Evolutionary conservation across 1,284 basidiomycete species (phyloP), one percentile per base, ranked within the genome.

Genomic region (Pseudozyma thailandica): DNA sequence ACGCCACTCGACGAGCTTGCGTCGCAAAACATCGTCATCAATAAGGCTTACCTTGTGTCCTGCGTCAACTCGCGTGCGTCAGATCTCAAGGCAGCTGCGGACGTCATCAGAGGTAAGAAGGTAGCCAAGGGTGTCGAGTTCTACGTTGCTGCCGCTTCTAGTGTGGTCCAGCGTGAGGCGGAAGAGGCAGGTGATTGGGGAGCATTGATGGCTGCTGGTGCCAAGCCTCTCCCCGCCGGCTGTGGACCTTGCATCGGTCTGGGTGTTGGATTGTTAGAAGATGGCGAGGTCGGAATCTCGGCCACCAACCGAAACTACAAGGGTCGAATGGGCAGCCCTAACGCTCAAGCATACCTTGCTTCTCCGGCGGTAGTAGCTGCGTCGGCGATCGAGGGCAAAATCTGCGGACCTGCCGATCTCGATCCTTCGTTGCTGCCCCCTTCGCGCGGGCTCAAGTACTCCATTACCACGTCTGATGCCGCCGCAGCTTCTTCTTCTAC

Each of bases 241-340:
- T 99, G 96, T 81, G 96, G 95, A 0, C 95, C 95, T 0, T 99
- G 96, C 83, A 99, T 98, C 69, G 96, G 96, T 21, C 87, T 98
- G 6, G 95, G 95, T 4, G 90, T 90, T 1, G 96, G 96, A 15
- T 85, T 98, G 52, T 85, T 98, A 23, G 90, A 97, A 82, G 94
- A 98, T 78, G 95, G 95, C 4, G 88, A 98, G 84, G 90, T 91
- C 2, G 95, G 95, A 1, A 98, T 99, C 82, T 94, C 92, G 75
- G 95, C 96, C 6, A 98, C 95, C 13, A 99, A 99, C 85, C 87
- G 95, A 82, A 99, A 99, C 82, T 99, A 98, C 86, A 98, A 99
- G 86, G 95, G 95, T 6, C 87, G 95, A 10, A 99, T 99, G 95
- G 95, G 95, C 1, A 89, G 90, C 75, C 95, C 96, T 0, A 92